phyloP scores from a whole-genome alignment of 2,329 filamentous ascomycete genomes.

The Aquanectria penicillioides region DNA sequence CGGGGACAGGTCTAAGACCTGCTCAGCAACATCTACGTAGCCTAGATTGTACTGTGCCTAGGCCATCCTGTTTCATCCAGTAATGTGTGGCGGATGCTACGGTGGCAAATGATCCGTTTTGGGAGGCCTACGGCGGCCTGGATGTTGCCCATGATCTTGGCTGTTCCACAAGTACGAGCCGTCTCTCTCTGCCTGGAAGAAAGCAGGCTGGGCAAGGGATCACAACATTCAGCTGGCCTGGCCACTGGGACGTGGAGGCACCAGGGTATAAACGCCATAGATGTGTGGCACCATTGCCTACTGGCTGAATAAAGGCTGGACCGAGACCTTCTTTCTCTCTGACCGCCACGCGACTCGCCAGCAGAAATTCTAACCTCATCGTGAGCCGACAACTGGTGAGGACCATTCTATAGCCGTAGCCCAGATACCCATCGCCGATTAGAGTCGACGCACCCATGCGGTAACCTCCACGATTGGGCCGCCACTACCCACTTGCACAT shows the following conservation, averaged over 20 bases:
- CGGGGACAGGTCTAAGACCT: conserved; percentile 31
- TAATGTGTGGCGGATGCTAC: conserved; percentile 13
- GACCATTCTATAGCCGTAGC: background rate
- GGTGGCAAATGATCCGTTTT: conserved; percentile 17
- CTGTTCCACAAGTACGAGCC: conserved; percentile 33
- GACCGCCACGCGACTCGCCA: conserved; percentile 4
- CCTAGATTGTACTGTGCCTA: conserved; percentile 8
- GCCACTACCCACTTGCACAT: conserved; percentile 15
- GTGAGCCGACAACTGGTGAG: background rate
- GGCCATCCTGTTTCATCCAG: conserved; percentile 16
- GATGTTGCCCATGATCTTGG: conserved; percentile 24
- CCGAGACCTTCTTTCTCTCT: background rate
- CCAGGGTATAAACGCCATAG: background rate
- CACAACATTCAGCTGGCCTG: conserved; percentile 9
- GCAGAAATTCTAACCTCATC: background rate
- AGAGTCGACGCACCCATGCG: conserved; percentile 13
- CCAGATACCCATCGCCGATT: conserved; percentile 10
- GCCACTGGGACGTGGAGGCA: background rate
- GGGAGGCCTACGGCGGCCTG: conserved; percentile 30
- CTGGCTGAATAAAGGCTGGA: background rate
- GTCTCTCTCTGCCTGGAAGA: conserved; percentile 22
- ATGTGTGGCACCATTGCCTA: background rate
- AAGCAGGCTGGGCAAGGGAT: background rate
- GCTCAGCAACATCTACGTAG: conserved; percentile 12
- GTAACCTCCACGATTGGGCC: conserved; percentile 20